phyloP scores from a whole-genome alignment of 2,329 filamentous ascomycete genomes.

The Spiromastix sp. region DNA sequence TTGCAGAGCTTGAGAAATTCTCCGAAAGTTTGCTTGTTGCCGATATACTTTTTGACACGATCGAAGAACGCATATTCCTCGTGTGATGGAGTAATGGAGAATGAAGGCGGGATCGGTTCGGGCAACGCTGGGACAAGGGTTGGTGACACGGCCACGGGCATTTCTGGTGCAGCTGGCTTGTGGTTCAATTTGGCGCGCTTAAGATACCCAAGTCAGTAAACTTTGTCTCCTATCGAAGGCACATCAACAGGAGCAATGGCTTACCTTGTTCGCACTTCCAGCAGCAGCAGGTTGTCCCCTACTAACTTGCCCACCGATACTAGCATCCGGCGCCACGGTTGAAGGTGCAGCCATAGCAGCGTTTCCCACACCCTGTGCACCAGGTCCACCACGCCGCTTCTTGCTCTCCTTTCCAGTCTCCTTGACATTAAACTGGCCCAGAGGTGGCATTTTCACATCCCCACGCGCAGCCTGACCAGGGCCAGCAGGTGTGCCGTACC shows the following conservation, averaged over 20 bases:
- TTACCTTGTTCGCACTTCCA: slow-evolving; percentile 42
- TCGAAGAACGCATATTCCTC: slow-evolving; percentile 95
- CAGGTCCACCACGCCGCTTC: slow-evolving; percentile 61
- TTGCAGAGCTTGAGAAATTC: slow-evolving; percentile 98
- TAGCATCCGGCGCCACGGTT: slow-evolving; percentile 17
- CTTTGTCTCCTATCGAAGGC: too few relatives aligned
- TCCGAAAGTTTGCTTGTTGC: slow-evolving; percentile 83
- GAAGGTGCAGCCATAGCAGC: slow-evolving; percentile 25
- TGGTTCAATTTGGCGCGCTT: slow-evolving; percentile 70
- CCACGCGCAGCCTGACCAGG: slow-evolving; percentile 42
- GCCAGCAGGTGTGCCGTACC: slow-evolving; percentile 32
- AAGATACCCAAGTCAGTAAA: too few relatives aligned
- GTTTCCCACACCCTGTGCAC: slow-evolving; percentile 23
- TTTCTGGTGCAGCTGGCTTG: slow-evolving; percentile 47
- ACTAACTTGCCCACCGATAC: slow-evolving; percentile 23
- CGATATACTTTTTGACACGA: slow-evolving; percentile 88
- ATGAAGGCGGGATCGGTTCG: slow-evolving; percentile 70
- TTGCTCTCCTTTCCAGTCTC: slow-evolving; percentile 85
- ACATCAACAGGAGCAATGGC: too few relatives aligned
- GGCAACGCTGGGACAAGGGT: slow-evolving; percentile 82
- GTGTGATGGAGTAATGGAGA: slow-evolving; percentile 60
- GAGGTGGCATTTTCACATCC: slow-evolving; percentile 69
- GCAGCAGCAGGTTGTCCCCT: slow-evolving; percentile 28
- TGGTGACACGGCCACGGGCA: slow-evolving; percentile 57
- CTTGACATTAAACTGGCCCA: slow-evolving; percentile 82